Evolutionary conservation across 2,329 filamentous ascomycete genomes (phyloP), one percentile per base, ranked within the genome.

Genomic region (Massarina eburnea): DNA sequence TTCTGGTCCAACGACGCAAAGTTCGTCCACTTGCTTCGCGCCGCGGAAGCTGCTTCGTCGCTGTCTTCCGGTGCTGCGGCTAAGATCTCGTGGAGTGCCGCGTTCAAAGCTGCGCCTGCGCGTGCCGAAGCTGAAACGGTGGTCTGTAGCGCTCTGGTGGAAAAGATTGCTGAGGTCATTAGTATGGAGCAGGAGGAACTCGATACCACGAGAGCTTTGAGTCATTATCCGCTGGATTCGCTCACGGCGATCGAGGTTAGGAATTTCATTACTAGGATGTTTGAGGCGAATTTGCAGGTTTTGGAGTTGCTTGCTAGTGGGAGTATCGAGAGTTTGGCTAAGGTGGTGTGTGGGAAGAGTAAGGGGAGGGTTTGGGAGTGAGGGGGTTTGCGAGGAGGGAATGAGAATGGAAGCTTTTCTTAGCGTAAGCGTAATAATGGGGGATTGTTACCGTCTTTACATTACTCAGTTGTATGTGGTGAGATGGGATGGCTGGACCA

Each of bases 221-320:
- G 49, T 17, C 50, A 57, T 24, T 65, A 62, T 37, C 47, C 58
- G 4, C 43, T 67, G n/a, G 62, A 65, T 27, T 58, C 52, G 3
- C 36, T 65, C 34, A 63, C 58, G 9, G 63, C 63, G n/a, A 61
- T 66, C 35, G 63, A 66, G 18, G 58, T 66, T 14, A 43, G 63
- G 2, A 65, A 65, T 33, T 65, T 62, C 44, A 66, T 66, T 24
- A 62, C 57, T 3, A 52, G 62, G n/a, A 55, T 55, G 56, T 71
- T 78, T 51, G 70, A 78, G 58, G 72, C 74, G 1, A 78, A 76
- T 43, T 55, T 81, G 57, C 78, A 82, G 62, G 78, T 82, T 0
- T 60, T 82, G 48, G 79, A 83, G 57, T 59, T 82, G 48, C 62
- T 82, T 29, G 77, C 74, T 5, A 79, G 76, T 54, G 78, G 78